A percentile compares a stretch with the other conserved stretches of the same genome.
These are phyloP conservation scores for Agarophyton chilense DNA, from an alignment of 23 red algal genomes.

Conservation along the genomic window DNA sequence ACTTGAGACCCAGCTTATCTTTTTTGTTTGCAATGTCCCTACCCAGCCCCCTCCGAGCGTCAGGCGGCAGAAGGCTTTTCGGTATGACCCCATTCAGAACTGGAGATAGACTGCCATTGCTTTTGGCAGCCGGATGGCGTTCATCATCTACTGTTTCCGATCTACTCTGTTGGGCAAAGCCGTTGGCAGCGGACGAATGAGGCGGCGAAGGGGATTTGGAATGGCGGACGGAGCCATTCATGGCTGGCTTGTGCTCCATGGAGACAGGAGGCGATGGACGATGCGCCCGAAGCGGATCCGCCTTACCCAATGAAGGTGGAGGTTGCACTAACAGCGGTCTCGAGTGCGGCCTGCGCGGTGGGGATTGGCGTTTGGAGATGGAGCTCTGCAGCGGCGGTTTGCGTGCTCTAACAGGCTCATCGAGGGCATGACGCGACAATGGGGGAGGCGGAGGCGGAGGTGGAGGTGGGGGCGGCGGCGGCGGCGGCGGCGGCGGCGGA, in stretches of 20 bases:
- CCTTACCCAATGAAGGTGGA: neutral
- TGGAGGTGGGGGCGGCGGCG: no score
- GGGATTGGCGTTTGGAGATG: neutral
- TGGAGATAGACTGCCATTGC: neutral
- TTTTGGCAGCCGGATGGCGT: neutral
- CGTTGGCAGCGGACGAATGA: neutral
- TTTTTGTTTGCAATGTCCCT: neutral
- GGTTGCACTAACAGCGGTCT: conserved; percentile 4
- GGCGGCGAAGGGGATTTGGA: neutral
- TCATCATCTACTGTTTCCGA: neutral
- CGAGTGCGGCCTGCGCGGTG: neutral
- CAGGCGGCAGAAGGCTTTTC: neutral
- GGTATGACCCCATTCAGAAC: neutral
- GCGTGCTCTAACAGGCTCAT: neutral
- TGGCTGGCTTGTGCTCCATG: neutral
- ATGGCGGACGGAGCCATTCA: neutral
- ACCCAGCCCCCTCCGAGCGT: neutral
- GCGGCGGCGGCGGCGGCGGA: no score
- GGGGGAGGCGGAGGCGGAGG: no score
- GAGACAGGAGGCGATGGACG: neutral
- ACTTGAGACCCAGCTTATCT: neutral
- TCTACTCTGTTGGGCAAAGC: neutral
- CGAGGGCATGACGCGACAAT: neutral
- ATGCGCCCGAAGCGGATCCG: neutral
- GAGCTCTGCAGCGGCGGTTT: neutral